These are phyloP conservation scores for Annulohypoxylon bovei DNA, from an alignment of 495 filamentous ascomycete species.

Conservation along the genomic window DNA sequence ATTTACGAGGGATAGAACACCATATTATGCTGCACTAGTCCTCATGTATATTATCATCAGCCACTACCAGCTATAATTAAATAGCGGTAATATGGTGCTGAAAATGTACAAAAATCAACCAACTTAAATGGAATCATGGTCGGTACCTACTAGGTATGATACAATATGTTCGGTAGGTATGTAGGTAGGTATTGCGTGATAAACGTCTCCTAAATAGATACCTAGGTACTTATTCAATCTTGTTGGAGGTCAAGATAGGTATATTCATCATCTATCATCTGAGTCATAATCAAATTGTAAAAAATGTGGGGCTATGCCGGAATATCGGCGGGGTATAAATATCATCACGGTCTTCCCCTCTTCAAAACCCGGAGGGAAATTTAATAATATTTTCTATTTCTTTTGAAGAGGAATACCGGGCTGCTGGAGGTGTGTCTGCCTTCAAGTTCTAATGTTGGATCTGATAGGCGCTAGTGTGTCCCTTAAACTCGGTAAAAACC, in stretches of 20 bases:
- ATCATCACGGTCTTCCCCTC: constrained; percentile 18
- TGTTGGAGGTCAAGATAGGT: neutral
- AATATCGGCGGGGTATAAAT: constrained; percentile 31
- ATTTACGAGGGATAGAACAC: constrained; percentile 25
- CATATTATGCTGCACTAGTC: constrained; percentile 18
- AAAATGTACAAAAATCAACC: constrained; percentile 10
- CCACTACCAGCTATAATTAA: neutral
- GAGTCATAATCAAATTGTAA: constrained; percentile 16
- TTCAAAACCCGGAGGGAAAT: neutral
- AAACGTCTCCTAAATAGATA: neutral
- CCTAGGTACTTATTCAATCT: neutral
- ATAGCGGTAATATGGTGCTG: neutral
- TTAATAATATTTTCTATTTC: constrained; percentile 14
- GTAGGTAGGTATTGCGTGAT: too few relatives aligned
- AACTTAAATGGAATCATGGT: neutral
- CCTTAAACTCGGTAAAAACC: constrained; percentile 11
- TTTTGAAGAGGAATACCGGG: constrained; percentile 12
- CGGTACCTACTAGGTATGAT: too few relatives aligned
- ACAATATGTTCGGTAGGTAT: neutral
- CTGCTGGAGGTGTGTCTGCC: constrained; percentile 25
- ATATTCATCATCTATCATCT: constrained; percentile 10
- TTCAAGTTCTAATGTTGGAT: constrained; percentile 13
- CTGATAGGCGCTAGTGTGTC: constrained; percentile 21
- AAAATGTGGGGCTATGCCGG: constrained; percentile 20
- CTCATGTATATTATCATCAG: constrained; percentile 29